Conservation (phyloP, 768 basidiomycete genomes). For the Boletus speciosus region DNA sequence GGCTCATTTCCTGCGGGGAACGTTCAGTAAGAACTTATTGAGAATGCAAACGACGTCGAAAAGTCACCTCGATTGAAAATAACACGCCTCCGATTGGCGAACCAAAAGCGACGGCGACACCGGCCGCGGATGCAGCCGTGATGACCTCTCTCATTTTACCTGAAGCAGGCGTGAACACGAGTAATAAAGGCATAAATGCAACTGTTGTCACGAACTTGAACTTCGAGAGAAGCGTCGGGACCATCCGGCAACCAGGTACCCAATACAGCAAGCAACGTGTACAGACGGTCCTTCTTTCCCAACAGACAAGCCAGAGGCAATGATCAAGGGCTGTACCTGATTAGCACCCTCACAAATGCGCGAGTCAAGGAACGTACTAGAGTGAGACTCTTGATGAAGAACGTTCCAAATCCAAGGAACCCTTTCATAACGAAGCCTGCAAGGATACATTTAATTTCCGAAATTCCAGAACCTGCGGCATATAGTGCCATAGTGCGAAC, state of each 20-base stretch:
- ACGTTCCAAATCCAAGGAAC: conserved; percentile 85
- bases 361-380: conserved; percentile 52
- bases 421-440: conserved; percentile 98
- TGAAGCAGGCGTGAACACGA: conserved; percentile 28
- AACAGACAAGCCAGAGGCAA: conserved; percentile 94
- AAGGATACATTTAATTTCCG: conserved; percentile 97
- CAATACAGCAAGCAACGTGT: conserved; percentile 94
- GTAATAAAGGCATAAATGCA: background rate
- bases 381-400: conserved; percentile 91
- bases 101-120: conserved; percentile 97
- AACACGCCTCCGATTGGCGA: conserved; percentile 97
- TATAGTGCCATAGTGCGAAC: conserved; percentile 88
- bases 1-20: conserved; percentile 89
- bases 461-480: conserved; percentile 96
- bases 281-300: conserved; percentile 99
- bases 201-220: conserved; percentile 56
- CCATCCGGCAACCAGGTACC: conserved; percentile 80
- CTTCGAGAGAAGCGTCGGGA: conserved; percentile 83
- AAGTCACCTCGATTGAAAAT: conserved; percentile 88
- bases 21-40: background rate
- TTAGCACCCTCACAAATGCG: conserved; percentile 9
- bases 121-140: conserved; percentile 94
- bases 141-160: conserved; percentile 87
- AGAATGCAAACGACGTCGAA: background rate
- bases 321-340: conserved; percentile 77